Conservation (phyloP, 148 eudicot genomes). For the Chenopodium quinoa region DNA sequence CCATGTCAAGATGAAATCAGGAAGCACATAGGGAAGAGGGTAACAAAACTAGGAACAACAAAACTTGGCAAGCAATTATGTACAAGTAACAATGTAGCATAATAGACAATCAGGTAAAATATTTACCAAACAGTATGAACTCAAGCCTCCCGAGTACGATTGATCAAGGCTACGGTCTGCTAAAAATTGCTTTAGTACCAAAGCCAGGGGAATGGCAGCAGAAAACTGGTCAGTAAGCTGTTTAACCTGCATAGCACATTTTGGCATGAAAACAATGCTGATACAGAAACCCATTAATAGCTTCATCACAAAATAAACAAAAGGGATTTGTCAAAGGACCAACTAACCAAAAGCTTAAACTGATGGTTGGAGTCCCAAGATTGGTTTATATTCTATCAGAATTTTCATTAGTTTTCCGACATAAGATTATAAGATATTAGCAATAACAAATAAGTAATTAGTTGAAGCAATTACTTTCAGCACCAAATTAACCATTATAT, state of each 20-base stretch:
- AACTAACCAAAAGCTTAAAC: no score
- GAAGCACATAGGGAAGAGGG: background rate
- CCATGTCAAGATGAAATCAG: background rate
- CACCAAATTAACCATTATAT: constrained; percentile 7
- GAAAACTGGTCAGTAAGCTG: constrained; percentile 91
- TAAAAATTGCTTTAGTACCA: constrained; percentile 90
- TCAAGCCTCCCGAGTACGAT: constrained; percentile 96
- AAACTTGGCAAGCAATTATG: background rate
- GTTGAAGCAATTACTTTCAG: background rate
- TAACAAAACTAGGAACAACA: background rate
- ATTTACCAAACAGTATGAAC: constrained; percentile 93
- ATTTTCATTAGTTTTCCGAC: background rate
- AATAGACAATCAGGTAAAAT: background rate
- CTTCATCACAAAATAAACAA: background rate
- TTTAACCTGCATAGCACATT: constrained; percentile 57
- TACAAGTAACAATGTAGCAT: constrained; percentile 7
- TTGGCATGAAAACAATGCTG: background rate
- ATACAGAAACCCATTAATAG: background rate
- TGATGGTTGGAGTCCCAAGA: no score
- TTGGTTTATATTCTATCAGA: no score
- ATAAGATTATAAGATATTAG: background rate
- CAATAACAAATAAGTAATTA: background rate
- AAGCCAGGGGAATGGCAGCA: constrained; percentile 86
- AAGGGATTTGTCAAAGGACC: background rate
- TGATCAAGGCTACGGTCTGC: constrained; percentile 97